Percentiles rank a stretch among this genome's conserved stretches.
phyloP scores from a whole-genome alignment of 2,329 filamentous ascomycete genomes.

The Aspergillus cejpii region DNA sequence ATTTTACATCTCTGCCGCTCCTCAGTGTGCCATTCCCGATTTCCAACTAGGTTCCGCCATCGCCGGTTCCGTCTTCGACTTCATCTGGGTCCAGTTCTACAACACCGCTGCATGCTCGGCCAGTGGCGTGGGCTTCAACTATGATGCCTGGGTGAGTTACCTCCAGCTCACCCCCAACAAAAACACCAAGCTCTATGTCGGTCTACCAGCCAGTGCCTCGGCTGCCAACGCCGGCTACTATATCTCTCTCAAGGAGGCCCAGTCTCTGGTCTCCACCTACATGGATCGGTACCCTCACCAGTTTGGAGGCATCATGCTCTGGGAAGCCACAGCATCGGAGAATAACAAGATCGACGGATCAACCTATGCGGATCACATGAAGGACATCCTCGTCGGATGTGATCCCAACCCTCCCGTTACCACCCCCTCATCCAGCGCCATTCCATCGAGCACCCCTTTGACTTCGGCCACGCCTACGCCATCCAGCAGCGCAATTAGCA shows the following conservation, averaged over 20 bases:
- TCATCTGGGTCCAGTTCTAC: slow-evolving; percentile 52
- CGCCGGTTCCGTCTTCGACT: slow-evolving; percentile 43
- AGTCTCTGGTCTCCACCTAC: slow-evolving; percentile 41
- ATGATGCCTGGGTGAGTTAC: slow-evolving; percentile 41
- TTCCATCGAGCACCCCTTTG: slow-evolving; percentile 5
- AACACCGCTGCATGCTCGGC: slow-evolving; percentile 49
- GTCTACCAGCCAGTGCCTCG: slow-evolving; percentile 39
- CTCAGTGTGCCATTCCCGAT: slow-evolving; percentile 49
- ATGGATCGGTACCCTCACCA: slow-evolving; percentile 34
- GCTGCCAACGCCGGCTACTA: slow-evolving; percentile 39
- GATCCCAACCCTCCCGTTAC: slow-evolving; percentile 23
- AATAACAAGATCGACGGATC: slow-evolving; percentile 42
- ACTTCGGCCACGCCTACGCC: slow-evolving; percentile 1
- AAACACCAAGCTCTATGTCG: slow-evolving; percentile 49
- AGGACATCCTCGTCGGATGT: slow-evolving; percentile 35
- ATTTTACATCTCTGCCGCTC: slow-evolving; percentile 50
- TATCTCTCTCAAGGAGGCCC: slow-evolving; percentile 43
- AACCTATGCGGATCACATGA: slow-evolving; percentile 45
- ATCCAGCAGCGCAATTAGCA: not conserved
- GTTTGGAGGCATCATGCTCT: slow-evolving; percentile 57
- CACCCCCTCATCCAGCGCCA: slow-evolving; percentile 10
- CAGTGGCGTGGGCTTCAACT: slow-evolving; percentile 44
- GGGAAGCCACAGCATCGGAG: slow-evolving; percentile 49
- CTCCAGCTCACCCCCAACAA: slow-evolving; percentile 36
- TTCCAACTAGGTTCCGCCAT: slow-evolving; percentile 44